phyloP scores from a whole-genome alignment of 208 protist genomes.

The Leishmania amazonensis region DNA sequence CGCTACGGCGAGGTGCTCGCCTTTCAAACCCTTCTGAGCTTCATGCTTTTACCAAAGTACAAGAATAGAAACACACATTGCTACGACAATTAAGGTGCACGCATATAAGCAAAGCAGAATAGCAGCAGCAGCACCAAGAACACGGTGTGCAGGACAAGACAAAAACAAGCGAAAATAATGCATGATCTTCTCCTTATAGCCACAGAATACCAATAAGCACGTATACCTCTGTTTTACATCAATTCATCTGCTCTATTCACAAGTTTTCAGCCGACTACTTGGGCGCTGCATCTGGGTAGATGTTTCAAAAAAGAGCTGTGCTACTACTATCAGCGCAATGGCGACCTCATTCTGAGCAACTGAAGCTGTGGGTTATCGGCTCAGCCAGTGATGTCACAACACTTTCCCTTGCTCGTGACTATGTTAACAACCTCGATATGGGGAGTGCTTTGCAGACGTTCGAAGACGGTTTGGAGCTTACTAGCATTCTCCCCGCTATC shows the following conservation, averaged over 20 bases:
- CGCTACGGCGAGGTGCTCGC: neutral
- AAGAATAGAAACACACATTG: neutral
- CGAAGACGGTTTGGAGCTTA: constrained; percentile 33
- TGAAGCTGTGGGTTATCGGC: constrained; percentile 61
- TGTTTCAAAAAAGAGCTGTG: constrained; percentile 3
- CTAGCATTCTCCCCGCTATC: constrained; percentile 19
- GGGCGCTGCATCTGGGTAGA: neutral
- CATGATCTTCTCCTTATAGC: neutral
- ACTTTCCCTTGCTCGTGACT: constrained; percentile 24
- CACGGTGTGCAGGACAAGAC: neutral
- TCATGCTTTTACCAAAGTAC: neutral
- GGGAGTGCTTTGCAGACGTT: constrained; percentile 20
- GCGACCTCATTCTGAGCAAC: constrained; percentile 64
- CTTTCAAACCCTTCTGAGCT: neutral
- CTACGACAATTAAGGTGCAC: neutral
- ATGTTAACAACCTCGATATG: constrained; percentile 29
- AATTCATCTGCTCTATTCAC: neutral
- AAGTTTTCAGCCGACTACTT: neutral
- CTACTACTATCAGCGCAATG: constrained; percentile 37
- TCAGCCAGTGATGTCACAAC: constrained; percentile 27
- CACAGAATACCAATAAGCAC: neutral
- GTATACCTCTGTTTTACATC: neutral
- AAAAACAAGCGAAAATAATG: neutral
- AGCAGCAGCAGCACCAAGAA: neutral
- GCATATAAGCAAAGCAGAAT: neutral